phyloP scores from a whole-genome alignment of 2,329 filamentous ascomycete species.

The Huntiella omanensis region DNA sequence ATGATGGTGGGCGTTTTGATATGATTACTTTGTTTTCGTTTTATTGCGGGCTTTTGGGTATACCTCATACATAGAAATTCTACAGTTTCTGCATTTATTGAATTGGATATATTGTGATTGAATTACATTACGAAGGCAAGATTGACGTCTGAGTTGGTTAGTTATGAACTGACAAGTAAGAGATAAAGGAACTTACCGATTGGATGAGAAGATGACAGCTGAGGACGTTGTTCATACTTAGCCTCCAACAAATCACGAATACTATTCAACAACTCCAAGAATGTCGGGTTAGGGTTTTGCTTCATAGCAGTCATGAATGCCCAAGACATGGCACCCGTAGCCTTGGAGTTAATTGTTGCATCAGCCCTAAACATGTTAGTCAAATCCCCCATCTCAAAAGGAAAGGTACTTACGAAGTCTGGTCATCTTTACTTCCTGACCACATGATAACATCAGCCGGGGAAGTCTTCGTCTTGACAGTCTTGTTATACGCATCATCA shows the following conservation, averaged over 20 bases:
- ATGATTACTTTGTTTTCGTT: background rate
- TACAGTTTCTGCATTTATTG: too few relatives aligned
- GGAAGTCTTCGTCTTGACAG: conserved; percentile 75
- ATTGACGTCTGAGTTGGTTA: background rate
- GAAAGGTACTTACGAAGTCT: conserved; percentile 48
- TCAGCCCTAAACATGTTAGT: conserved; percentile 45
- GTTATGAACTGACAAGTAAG: background rate
- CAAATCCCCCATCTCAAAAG: background rate
- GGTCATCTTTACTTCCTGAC: conserved; percentile 88
- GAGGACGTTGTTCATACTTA: conserved; percentile 88
- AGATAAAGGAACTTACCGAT: conserved; percentile 44
- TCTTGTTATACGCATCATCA: conserved; percentile 57
- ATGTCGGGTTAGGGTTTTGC: conserved; percentile 89
- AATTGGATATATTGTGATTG: too few relatives aligned
- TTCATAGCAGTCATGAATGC: conserved; percentile 83
- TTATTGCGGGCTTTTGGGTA: too few relatives aligned
- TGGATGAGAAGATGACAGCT: conserved; percentile 89
- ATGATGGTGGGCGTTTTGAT: too few relatives aligned
- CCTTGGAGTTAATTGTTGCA: conserved; percentile 69
- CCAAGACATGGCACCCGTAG: conserved; percentile 96
- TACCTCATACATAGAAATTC: too few relatives aligned
- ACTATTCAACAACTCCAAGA: conserved; percentile 86
- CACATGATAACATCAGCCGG: conserved; percentile 95
- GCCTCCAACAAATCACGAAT: conserved; percentile 74
- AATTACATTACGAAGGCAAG: too few relatives aligned